Evolutionary conservation across 805 yeast genomes (phyloP), one percentile per base, ranked within the genome.

Genomic region (Candida ponderosae): DNA sequence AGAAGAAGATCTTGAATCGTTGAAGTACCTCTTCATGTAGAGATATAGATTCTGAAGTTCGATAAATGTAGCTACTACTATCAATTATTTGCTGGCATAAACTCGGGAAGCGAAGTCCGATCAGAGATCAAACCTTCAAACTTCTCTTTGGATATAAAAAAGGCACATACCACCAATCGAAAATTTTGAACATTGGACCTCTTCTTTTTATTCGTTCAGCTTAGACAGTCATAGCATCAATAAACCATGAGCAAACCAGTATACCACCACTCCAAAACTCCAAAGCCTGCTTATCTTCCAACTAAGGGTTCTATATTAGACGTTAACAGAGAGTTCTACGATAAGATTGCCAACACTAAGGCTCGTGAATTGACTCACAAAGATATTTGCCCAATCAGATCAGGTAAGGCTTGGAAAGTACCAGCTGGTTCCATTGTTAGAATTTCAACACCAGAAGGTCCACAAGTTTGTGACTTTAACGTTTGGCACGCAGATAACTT

Each of bases 381-480:
- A 7, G 61, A 71, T 40, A 50, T 57, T 5, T 67, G 76, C 40
- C 68, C 73, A 18, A 75, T 77, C 29, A 60, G 83, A 44, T 63
- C 78, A 2, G 86, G 79, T 4, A 62, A 69, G 33, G 81, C 83
- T 0, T 74, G 79, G 63, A 71, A 71, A 42, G 75, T 77, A n/a
- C 78, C 80, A 15, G 76, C 76, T 17, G 77, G 74, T 18, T 64
- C 71, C 23, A 68, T 78, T 23, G 74, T 79, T 41, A 62, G 84
- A 29, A 62, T 79, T 38, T 70, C 76, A 4, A 73, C 82, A 1
- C 79, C 82, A 3, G 77, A 79, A 46, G 84, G 84, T 5, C 81
- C 86, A 2, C 85, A 79, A 53, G 85, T 79, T 16, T 77, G 82
- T 48, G 84, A 79, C 50, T 68, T 78, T 55, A 78, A 79, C 56